Percentiles rank a stretch among this genome's conserved stretches.
These are phyloP conservation scores for Boletus coccyginus DNA, from an alignment of 768 basidiomycete species.

Conservation along the genomic window DNA sequence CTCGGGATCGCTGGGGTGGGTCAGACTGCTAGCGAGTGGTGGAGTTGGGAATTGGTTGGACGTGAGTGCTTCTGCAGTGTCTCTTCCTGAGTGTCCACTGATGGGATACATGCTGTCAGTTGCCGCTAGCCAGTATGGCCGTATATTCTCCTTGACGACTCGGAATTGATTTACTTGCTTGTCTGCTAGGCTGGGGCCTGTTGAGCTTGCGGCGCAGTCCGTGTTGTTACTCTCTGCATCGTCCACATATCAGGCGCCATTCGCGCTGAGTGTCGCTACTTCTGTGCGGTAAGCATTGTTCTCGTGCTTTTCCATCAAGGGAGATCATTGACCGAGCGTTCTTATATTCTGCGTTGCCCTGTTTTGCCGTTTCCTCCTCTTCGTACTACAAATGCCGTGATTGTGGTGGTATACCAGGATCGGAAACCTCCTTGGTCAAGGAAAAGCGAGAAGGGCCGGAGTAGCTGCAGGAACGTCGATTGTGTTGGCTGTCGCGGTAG, in stretches of 20 bases:
- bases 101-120: slow-evolving; percentile 29
- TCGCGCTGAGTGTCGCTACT: slow-evolving; percentile 75
- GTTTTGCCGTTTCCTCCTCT: not conserved
- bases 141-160: not conserved
- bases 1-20: slow-evolving; percentile 81
- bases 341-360: not conserved
- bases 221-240: slow-evolving; percentile 77
- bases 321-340: not conserved
- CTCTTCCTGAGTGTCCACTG: not conserved
- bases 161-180: slow-evolving; percentile 4
- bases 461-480: slow-evolving; percentile 65
- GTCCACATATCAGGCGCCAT: slow-evolving; percentile 80
- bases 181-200: slow-evolving; percentile 65
- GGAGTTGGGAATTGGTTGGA: slow-evolving; percentile 90
- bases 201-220: slow-evolving; percentile 83
- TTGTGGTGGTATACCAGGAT: slow-evolving; percentile 44
- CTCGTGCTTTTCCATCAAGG: not conserved
- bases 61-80: slow-evolving; percentile 19
- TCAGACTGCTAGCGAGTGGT: slow-evolving; percentile 91
- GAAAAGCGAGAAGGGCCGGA: slow-evolving; percentile 68
- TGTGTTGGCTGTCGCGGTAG: slow-evolving; percentile 61
- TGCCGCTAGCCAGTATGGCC: slow-evolving; percentile 49
- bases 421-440: slow-evolving; percentile 86
- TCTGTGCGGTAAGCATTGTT: slow-evolving; percentile 66
- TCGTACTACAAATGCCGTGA: not conserved